These are phyloP conservation scores for Amoeboaphelidium protococcarum DNA, from an alignment of 371 early-diverging fungal genomes.

Conservation along the genomic window DNA sequence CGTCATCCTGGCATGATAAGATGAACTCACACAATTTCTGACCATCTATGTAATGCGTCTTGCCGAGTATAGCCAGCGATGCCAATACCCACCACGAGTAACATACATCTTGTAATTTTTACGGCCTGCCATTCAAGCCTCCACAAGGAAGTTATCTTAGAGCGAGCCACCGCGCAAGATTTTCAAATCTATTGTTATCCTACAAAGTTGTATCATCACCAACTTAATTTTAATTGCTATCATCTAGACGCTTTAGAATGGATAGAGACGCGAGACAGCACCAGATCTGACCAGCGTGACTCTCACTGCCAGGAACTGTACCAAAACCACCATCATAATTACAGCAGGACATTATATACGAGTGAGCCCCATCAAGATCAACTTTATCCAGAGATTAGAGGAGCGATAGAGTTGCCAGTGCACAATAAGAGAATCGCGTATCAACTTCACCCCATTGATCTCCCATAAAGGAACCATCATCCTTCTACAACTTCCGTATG, in stretches of 20 bases:
- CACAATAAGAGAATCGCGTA: conserved; percentile 74
- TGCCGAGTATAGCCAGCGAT: conserved; percentile 51
- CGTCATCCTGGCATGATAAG: conserved; percentile 51
- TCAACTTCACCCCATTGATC: conserved; percentile 90
- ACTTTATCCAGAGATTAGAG: conserved; percentile 38
- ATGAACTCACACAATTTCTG: conserved; percentile 53
- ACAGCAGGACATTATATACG: conserved; percentile 47
- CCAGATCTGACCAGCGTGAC: conserved; percentile 69
- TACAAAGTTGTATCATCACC: too few species aligned
- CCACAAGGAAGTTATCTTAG: conserved; percentile 77
- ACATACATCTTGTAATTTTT: conserved; percentile 92
- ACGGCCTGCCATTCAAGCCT: conserved; percentile 89
- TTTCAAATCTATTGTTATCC: too few species aligned
- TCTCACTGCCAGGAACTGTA: conserved; percentile 68
- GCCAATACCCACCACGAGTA: conserved; percentile 98
- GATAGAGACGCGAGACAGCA: conserved; percentile 75
- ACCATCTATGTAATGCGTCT: conserved; percentile 60
- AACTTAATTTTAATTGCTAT: conserved; percentile 25
- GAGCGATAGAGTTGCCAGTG: conserved; percentile 42
- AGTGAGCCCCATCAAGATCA: conserved; percentile 36
- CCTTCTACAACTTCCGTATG: conserved; percentile 16
- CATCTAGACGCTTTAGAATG: conserved; percentile 45
- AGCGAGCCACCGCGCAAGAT: conserved; percentile 71
- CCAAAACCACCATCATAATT: conserved; percentile 98
- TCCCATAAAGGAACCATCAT: conserved; percentile 52